Evolutionary conservation across 208 protist genomes (phyloP).

Genomic region (Leishmania turanica): DNA sequence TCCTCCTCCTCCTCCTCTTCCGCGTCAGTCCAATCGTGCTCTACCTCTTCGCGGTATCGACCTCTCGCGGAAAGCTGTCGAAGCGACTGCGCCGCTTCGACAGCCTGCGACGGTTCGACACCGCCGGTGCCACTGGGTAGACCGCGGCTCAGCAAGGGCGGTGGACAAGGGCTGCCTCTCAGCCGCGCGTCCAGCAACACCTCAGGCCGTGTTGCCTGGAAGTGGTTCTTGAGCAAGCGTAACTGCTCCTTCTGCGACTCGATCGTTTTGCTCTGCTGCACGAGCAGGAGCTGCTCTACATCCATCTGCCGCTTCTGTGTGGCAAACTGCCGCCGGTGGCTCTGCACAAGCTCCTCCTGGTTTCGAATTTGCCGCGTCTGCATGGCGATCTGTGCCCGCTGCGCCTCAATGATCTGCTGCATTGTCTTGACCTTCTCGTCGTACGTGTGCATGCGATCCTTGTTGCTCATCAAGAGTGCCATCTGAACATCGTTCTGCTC

Average conservation of each 20-base stretch:
- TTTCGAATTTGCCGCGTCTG: conserved; percentile 68
- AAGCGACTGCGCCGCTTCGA: background rate
- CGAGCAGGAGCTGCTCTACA: conserved; percentile 26
- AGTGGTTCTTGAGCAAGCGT: conserved; percentile 29
- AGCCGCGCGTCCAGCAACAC: conserved; percentile 18
- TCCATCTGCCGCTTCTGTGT: conserved; percentile 64
- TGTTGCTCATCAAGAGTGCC: conserved; percentile 79
- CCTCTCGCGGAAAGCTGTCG: background rate
- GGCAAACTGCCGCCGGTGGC: conserved; percentile 63
- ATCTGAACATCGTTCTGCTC: conserved; percentile 88
- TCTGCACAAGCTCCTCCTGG: conserved; percentile 73
- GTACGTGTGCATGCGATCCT: conserved; percentile 77
- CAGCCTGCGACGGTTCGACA: background rate
- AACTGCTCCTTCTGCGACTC: conserved; percentile 38
- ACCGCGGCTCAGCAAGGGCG: background rate
- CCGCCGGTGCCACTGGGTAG: background rate
- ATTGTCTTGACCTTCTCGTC: conserved; percentile 83
- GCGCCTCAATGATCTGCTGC: conserved; percentile 86
- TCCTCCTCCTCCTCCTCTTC: conserved; percentile 10
- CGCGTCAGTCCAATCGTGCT: conserved; percentile 20
- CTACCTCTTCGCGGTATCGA: conserved; percentile 4
- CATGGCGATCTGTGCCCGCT: conserved; percentile 75
- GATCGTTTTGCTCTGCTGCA: conserved; percentile 38
- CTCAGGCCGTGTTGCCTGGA: conserved; percentile 21
- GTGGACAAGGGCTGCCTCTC: background rate